These are phyloP conservation scores for Talaromyces ruber DNA, from an alignment of 495 filamentous ascomycete genomes.

Conservation along the genomic window DNA sequence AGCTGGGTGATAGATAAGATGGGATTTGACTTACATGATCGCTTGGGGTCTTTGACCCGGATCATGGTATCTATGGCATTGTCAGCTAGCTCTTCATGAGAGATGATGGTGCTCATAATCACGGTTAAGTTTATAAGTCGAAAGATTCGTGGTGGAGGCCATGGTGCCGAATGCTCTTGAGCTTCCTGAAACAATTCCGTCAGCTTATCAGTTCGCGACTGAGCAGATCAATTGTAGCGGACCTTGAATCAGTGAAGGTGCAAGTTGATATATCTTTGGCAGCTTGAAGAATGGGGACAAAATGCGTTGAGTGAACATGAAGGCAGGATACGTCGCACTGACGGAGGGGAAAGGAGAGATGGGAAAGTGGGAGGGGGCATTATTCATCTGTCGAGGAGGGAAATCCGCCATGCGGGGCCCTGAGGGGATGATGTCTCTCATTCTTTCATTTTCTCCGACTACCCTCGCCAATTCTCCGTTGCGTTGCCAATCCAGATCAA, in stretches of 20 bases:
- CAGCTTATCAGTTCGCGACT: background rate
- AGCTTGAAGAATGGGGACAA: background rate
- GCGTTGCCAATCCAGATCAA: background rate
- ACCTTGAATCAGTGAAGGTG: background rate
- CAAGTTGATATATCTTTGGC: background rate
- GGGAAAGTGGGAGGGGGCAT: background rate
- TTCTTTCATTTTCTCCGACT: background rate
- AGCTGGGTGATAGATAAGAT: background rate
- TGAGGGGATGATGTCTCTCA: background rate
- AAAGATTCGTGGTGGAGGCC: conserved; percentile 60
- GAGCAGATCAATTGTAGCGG: background rate
- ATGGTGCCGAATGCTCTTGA: conserved; percentile 48
- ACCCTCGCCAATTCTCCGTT: background rate
- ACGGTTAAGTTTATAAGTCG: conserved; percentile 87
- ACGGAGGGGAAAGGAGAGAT: background rate
- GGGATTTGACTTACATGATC: conserved; percentile 43
- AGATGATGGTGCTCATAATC: conserved; percentile 16
- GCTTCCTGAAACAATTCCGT: conserved; percentile 10
- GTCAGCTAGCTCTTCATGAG: background rate
- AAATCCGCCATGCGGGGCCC: background rate
- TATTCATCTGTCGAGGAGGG: background rate
- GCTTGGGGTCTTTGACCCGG: conserved; percentile 88
- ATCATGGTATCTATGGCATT: conserved; percentile 53
- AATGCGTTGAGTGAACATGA: background rate
- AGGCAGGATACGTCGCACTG: background rate